Conservation (phyloP, 1,284 basidiomycete genomes). For the Trichosporon inkin region DNA sequence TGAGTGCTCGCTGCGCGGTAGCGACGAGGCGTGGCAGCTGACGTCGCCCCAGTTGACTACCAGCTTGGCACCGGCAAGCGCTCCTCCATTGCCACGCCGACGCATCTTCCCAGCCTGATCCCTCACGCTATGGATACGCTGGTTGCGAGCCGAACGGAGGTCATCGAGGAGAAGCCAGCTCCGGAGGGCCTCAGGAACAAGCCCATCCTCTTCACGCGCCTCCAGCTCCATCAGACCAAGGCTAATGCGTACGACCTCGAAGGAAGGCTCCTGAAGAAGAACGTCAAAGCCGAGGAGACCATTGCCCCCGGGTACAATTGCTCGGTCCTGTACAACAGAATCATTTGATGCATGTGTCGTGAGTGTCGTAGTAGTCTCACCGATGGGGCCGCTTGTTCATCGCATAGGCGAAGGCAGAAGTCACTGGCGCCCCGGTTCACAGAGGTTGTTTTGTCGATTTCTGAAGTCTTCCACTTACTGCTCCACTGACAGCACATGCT, state of each 20-base stretch:
- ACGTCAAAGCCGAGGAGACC: slow-evolving; percentile 65
- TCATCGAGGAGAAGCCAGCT: slow-evolving; percentile 50
- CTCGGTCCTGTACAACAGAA: slow-evolving; percentile 71
- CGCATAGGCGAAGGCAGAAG: too few species aligned
- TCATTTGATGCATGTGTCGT: slow-evolving; percentile 30
- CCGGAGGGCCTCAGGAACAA: slow-evolving; percentile 26
- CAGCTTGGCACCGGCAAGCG: slow-evolving; percentile 83
- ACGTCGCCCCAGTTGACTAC: slow-evolving; percentile 56
- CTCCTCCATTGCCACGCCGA: slow-evolving; percentile 66
- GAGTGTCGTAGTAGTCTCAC: too few species aligned
- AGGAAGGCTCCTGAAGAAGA: slow-evolving; percentile 63
- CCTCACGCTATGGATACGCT: slow-evolving; percentile 46
- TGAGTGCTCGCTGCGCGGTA: slow-evolving; percentile 41
- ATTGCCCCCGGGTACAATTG: slow-evolving; percentile 57
- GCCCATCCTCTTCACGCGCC: slow-evolving; percentile 51
- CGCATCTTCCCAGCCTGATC: slow-evolving; percentile 55
- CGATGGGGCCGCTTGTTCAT: too few species aligned
- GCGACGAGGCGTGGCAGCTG: not conserved
- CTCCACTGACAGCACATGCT: too few species aligned
- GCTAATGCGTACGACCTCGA: slow-evolving; percentile 61
- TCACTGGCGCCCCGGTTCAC: too few species aligned
- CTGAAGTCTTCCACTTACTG: too few species aligned
- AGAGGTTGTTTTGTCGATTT: too few species aligned
- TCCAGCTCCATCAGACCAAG: slow-evolving; percentile 47
- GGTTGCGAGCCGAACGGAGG: slow-evolving; percentile 56